Base-by-base conservation (phyloP, 495 filamentous ascomycete species). In the Cladorrhinum samala region DNA sequence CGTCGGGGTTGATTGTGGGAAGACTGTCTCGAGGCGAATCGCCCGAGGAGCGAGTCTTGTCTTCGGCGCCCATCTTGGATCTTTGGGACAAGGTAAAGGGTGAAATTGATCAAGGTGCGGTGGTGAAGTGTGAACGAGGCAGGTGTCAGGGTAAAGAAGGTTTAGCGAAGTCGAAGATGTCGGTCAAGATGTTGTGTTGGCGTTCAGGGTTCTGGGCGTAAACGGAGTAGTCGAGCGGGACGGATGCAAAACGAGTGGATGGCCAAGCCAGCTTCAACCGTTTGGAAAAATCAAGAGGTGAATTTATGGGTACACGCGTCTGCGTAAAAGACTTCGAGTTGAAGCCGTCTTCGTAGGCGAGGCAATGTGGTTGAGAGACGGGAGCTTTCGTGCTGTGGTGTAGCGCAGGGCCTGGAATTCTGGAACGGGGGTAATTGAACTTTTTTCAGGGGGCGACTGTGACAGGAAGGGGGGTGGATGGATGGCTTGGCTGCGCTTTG, bases 41-140 rank as follows among this genome's bases (percentile, higher is more conserved):
- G 69, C 82, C 86, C 30, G 90, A 95, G 47, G 79, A 75, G 64
- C 91, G 85, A 49, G 72, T 82, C 71, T 94, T 95, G 70, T 94
- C 84, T 62, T 83, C 86, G 50, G 85, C 80, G 40, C 61, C 64
- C 69, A 72, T 72, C 25, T 46, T 61, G 53, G 21, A 39, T 18
- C 4, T 47, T 6, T 53, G 2, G 8, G 27, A 33, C 24, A n/a
- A 18, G 3, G 17, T 11, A 14, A 17, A 16, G 41, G 53, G 40
- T 53, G 46, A 41, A 48, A 19, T 27, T 46, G 23, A 47, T 46
- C 38, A 53, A 50, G 30, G 25, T 19, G 21, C 49, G 33, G 49
- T 45, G 49, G n/a, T 5, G 9, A 41, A 54, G 30, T 38, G 41
- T 17, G 37, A 14, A 40, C 44, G 52, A 55, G 3, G 46, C 19